Evolutionary conservation across 2,329 filamentous ascomycete genomes (phyloP).

Genomic region (Xylariaceae sp.): DNA sequence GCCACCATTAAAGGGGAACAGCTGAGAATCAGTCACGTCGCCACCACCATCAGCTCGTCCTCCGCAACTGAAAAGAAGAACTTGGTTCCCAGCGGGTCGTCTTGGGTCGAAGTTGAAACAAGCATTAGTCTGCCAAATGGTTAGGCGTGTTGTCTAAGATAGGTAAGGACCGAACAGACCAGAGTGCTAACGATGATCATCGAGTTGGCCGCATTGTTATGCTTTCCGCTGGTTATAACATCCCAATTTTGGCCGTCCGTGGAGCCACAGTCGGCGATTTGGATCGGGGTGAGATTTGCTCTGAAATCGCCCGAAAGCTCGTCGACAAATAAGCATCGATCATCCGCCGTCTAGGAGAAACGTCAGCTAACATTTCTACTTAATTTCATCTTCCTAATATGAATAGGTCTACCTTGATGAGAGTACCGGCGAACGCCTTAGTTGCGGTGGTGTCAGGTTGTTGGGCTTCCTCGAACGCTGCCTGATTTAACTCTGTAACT

Average conservation of each 20-base stretch:
- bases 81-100: conserved; percentile 57
- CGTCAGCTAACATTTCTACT: conserved; percentile 9
- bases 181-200: conserved; percentile 62
- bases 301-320: conserved; percentile 53
- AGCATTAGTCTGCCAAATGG: conserved; percentile 54
- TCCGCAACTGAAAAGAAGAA: conserved; percentile 64
- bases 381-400: not conserved
- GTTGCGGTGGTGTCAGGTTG: conserved; percentile 51
- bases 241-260: conserved; percentile 52
- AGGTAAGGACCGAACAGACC: conserved; percentile 38
- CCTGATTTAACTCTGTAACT: conserved; percentile 47
- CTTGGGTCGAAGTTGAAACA: conserved; percentile 65
- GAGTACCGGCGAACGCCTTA: conserved; percentile 47
- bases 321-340: conserved; percentile 51
- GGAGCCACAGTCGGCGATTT: conserved; percentile 50
- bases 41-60: conserved; percentile 62
- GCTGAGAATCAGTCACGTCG: conserved; percentile 57
- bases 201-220: conserved; percentile 54
- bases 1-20: conserved; percentile 55
- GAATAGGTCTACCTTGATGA: conserved; percentile 45
- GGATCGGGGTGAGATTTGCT: conserved; percentile 52
- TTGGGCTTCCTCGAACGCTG: conserved; percentile 51
- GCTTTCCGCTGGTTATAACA: conserved; percentile 54
- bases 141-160: not conserved
- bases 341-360: conserved; percentile 46